Evolutionary conservation across 371 early-diverging fungal species (phyloP).

Genomic region (Nematocida sp.): DNA sequence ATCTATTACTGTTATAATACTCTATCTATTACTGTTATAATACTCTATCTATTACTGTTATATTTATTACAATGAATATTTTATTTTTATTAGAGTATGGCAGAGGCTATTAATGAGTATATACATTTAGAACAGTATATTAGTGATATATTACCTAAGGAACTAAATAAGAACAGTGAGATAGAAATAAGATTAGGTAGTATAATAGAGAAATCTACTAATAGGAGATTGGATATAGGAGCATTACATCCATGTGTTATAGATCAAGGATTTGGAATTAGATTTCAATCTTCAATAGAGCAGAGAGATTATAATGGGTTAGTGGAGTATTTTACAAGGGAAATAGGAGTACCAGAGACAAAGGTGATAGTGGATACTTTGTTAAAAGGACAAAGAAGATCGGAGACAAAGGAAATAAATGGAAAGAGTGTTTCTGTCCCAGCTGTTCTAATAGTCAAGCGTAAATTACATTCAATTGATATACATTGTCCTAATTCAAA

Average conservation of each 20-base stretch:
- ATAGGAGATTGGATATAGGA: background rate
- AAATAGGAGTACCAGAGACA: background rate
- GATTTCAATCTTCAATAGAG: constrained; percentile 27
- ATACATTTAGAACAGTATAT: too few relatives aligned
- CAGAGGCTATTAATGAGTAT: too few relatives aligned
- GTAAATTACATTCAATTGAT: constrained; percentile 20
- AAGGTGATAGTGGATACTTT: constrained; percentile 34
- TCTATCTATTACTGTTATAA: too few relatives aligned
- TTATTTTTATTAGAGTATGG: too few relatives aligned
- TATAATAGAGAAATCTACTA: constrained; percentile 35
- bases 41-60: too few relatives aligned
- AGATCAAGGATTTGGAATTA: constrained; percentile 8
- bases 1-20: too few relatives aligned
- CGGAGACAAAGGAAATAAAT: constrained; percentile 30
- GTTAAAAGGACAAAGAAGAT: constrained; percentile 18
- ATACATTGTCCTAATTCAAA: constrained; percentile 26
- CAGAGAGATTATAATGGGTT: background rate
- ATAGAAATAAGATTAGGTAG: constrained; percentile 36
- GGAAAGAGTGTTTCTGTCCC: background rate
- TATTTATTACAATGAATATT: too few relatives aligned
- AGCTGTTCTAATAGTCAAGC: constrained; percentile 22
- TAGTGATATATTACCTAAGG: too few relatives aligned
- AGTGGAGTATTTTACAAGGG: background rate
- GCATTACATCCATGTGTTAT: constrained; percentile 41
- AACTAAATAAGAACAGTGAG: constrained; percentile 10